Evolutionary conservation across 2,329 filamentous ascomycete genomes (phyloP), one percentile per base, ranked within the genome.

Genomic region (Diaporthe destruens): DNA sequence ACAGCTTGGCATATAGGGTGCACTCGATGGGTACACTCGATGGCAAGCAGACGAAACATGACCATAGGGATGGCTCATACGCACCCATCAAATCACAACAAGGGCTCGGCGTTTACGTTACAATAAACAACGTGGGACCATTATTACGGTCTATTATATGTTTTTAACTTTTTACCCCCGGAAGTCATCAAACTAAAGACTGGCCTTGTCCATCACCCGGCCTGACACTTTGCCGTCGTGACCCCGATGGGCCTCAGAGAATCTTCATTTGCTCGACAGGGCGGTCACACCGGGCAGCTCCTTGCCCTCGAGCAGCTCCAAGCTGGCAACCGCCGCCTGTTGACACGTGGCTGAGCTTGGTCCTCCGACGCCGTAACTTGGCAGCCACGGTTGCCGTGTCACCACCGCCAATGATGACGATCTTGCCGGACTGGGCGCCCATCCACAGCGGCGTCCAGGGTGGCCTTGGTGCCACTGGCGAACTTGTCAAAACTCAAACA

Each of bases 401-500:
- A 85, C 96, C 96, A 84, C 96, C 96, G 75, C 96, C 96, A 76
- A 99, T 98, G 86, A 99, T 98, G 83, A 98, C 96, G 80, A 96
- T 98, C 88, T 96, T 95, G 83, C 95, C 95, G 75, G 87, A 89
- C 84, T 94, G 87, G 74, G 93, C 93, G 74, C 93, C 96, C 32
- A n/a, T 88, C 88, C 69, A 98, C 95, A 69, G 92, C 95, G 72
- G 94, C 94, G 80, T 98, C 94, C 78, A 99, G 91, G 65, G 94
- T 98, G 75, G 91, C 89, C 90, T 98, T 97, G 80, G 96, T 99
- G 79, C 94, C 96, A 75, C 88, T 92, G 80, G 95, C 94, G 83
- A 99, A 99, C 82, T 93, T 92, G 75, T 98, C 94, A 81, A 98
- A 98, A 93, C 90, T 99, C 96, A 80, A 99, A 99, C 78, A 99